Base-by-base conservation (phyloP, 768 basidiomycete species). In the Candolleomyces aberdarensis region DNA sequence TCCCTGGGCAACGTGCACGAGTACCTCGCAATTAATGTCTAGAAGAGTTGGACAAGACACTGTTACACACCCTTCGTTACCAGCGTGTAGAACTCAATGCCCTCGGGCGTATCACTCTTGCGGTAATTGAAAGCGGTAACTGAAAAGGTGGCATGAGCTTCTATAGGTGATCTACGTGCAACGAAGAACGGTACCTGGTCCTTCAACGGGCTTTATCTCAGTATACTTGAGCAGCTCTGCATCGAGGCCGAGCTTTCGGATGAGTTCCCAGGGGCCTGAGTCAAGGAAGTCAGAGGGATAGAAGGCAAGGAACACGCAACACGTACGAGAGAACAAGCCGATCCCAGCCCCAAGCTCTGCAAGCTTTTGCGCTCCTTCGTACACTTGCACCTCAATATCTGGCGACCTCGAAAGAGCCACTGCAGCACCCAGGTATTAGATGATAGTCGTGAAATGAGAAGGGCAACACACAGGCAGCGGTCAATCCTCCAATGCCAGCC, bases 331-430 rank as follows among this genome's bases (percentile, higher is more conserved):
- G 64, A 77, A 85, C 9, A 86, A 66, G 4, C 82, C 83, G 57
- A 87, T 77, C n/a, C 86, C 86, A 17, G 85, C 85, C n/a, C 86
- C 86, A 26, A 85, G 46, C 69, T 86, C 85, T 26, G 77, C 71
- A 47, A 86, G 77, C 56, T 78, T 70, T 44, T 68, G 65, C 31
- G 84, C 79, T 13, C 75, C 78, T 72, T 88, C 86, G 60, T 80
- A 87, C 26, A 87, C 70, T 56, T 82, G 78, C 43, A 86, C 76
- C 36, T 85, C 80, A 29, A 87, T 83, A 61, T 85, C 79, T 2
- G 78, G 77, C 66, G 80, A 83, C 62, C 69, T 74, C 7, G 81
- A 77, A 49, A 83, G 65, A n/a, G 77, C 78, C 29, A 80, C 77
- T 76, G 61, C 19, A 46, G 41, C 51, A 56, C 58, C 59, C 58